Evolutionary conservation across 1,284 basidiomycete species (phyloP).

Genomic region (Microbotryum intermedium): DNA sequence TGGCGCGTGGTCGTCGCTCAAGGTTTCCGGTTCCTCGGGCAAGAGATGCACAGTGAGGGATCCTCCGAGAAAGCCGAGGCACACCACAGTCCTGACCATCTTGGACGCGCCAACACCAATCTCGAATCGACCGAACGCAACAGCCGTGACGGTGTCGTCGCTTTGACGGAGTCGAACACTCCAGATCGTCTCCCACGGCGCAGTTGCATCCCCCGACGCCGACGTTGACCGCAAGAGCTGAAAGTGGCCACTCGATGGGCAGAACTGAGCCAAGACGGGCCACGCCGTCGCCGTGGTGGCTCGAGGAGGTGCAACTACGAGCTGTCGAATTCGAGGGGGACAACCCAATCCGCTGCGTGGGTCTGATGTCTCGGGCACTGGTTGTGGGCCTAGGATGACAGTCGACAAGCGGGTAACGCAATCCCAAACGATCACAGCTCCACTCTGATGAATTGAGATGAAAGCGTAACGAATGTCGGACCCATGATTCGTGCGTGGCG

Average conservation of each 20-base stretch:
- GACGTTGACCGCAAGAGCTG: neutral
- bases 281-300: neutral
- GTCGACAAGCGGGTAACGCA: constrained; percentile 1
- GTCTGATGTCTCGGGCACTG: neutral
- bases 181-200: neutral
- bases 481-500: constrained; percentile 53
- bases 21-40: constrained; percentile 48
- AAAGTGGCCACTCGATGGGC: constrained; percentile 1
- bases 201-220: neutral
- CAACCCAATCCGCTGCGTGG: neutral
- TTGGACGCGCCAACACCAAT: neutral
- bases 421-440: constrained; percentile 16
- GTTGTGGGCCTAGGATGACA: neutral
- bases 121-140: constrained; percentile 1
- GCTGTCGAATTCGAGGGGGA: neutral
- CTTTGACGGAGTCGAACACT: neutral
- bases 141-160: constrained; percentile 1
- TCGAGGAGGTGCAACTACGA: neutral
- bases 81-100: neutral
- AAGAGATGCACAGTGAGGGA: constrained; percentile 58
- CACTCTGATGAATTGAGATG: constrained; percentile 11
- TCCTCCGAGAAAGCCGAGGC: constrained; percentile 57
- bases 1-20: constrained; percentile 54
- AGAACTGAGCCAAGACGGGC: neutral
- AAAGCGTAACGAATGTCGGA: constrained; percentile 41